Conservation (phyloP, 768 basidiomycete species). For the Mycena latifolia region DNA sequence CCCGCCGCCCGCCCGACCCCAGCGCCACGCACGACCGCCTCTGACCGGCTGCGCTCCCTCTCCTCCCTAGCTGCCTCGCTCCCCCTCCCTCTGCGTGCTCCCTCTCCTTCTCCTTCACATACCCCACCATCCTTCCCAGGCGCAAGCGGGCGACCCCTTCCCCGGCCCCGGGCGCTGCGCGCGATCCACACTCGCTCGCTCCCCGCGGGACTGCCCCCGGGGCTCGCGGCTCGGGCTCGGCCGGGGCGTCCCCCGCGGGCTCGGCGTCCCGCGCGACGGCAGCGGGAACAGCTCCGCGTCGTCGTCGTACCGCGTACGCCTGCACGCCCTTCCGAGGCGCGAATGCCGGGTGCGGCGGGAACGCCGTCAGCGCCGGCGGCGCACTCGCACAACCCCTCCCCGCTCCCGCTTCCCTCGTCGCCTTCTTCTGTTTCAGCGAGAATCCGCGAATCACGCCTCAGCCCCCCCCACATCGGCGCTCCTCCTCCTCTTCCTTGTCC, state of each 20-base stretch:
- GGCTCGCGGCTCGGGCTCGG: too few relatives aligned
- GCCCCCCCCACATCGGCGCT: background rate
- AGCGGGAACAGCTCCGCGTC: conserved; percentile 36
- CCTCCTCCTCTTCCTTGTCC: conserved; percentile 32
- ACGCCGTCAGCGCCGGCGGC: too few relatives aligned
- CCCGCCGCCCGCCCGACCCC: conserved; percentile 25
- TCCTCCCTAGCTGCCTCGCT: background rate
- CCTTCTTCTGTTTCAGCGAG: too few relatives aligned
- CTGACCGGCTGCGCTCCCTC: conserved; percentile 23
- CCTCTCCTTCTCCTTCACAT: background rate
- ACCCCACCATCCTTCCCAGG: conserved; percentile 8
- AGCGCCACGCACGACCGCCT: conserved; percentile 34
- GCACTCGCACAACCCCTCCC: too few relatives aligned
- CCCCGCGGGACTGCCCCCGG: conserved; percentile 18
- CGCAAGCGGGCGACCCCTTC: conserved; percentile 20
- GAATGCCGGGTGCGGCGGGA: too few relatives aligned
- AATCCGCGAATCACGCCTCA: too few relatives aligned
- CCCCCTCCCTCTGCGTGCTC: background rate
- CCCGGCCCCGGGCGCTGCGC: background rate
- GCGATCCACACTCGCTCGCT: conserved; percentile 14
- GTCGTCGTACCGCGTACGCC: conserved; percentile 33
- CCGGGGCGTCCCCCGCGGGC: conserved; percentile 23
- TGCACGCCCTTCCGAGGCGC: background rate
- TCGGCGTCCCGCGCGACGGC: conserved; percentile 23
- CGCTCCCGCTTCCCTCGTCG: too few relatives aligned